Evolutionary conservation across 495 filamentous ascomycete genomes (phyloP).

Genomic region (Penicillium cataractarum): DNA sequence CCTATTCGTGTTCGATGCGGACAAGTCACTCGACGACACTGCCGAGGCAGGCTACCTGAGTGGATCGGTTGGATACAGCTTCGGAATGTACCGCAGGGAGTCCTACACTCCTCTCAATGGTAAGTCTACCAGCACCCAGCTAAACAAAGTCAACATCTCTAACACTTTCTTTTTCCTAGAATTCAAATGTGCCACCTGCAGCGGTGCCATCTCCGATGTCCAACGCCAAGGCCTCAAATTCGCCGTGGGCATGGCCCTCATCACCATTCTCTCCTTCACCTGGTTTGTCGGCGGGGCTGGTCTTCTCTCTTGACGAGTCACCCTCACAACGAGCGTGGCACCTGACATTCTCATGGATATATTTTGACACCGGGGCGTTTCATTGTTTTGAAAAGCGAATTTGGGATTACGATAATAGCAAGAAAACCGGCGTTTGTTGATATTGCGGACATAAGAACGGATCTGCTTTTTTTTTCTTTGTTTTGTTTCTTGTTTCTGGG

Average conservation of each 20-base stretch:
- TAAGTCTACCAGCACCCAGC: slow-evolving; percentile 28
- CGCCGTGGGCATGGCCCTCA: slow-evolving; percentile 69
- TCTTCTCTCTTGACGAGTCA: slow-evolving; percentile 45
- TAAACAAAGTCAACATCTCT: slow-evolving; percentile 4
- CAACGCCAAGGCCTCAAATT: slow-evolving; percentile 72
- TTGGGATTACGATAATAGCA: slow-evolving; percentile 35
- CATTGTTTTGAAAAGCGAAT: slow-evolving; percentile 26
- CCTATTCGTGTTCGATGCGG: slow-evolving; percentile 78
- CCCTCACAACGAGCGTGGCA: neutral
- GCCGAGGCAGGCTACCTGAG: slow-evolving; percentile 74
- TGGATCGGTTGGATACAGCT: slow-evolving; percentile 63
- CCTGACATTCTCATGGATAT: slow-evolving; percentile 29
- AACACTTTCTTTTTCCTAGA: slow-evolving; percentile 39
- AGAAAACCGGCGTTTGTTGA: slow-evolving; percentile 32
- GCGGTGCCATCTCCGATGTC: slow-evolving; percentile 63
- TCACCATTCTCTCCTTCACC: slow-evolving; percentile 82
- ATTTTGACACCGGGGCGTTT: slow-evolving; percentile 24
- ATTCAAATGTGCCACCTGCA: slow-evolving; percentile 71
- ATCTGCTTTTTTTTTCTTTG: neutral
- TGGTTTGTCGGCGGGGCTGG: slow-evolving; percentile 81
- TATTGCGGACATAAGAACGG: slow-evolving; percentile 16
- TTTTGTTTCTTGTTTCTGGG: neutral
- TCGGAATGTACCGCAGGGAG: slow-evolving; percentile 81
- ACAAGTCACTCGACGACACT: slow-evolving; percentile 60
- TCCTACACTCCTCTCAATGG: slow-evolving; percentile 63